A percentile compares a stretch with the other conserved stretches of the same genome.
Evolutionary conservation across 805 yeast species (phyloP).

Genomic region (Vanderwaltozyma yarrowii): DNA sequence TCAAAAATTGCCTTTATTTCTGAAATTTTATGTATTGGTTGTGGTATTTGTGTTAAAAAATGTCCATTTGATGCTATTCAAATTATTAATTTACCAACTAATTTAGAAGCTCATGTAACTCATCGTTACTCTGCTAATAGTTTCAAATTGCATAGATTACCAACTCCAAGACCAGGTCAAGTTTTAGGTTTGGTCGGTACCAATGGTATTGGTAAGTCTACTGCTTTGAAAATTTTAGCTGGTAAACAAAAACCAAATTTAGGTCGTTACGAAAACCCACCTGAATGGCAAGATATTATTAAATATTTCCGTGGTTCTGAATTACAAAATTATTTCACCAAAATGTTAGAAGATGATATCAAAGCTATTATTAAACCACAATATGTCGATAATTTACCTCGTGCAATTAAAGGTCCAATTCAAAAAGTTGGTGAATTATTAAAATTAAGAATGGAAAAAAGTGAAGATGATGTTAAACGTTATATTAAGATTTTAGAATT

Average conservation of each 20-base stretch:
- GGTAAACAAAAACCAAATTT: conserved; percentile 97
- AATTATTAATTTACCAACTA: conserved; percentile 93
- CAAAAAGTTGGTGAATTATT: conserved; percentile 79
- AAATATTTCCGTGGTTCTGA: conserved; percentile 93
- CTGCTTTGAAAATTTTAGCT: conserved; percentile 91
- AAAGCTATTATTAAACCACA: conserved; percentile 98
- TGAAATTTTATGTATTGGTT: conserved; percentile 91
- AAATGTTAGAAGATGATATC: conserved; percentile 85
- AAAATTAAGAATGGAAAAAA: conserved; percentile 65
- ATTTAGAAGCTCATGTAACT: conserved; percentile 83
- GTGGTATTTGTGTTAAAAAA: conserved; percentile 98
- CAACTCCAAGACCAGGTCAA: conserved; percentile 98
- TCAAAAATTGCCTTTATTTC: conserved; percentile 91
- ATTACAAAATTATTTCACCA: conserved; percentile 90
- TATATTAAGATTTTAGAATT: conserved; percentile 67
- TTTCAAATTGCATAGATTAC: conserved; percentile 92
- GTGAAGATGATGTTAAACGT: conserved; percentile 48
- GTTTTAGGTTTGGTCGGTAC: conserved; percentile 97
- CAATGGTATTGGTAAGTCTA: conserved; percentile 98
- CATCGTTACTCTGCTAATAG: conserved; percentile 98
- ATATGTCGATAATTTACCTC: conserved; percentile 94
- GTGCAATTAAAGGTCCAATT: conserved; percentile 86
- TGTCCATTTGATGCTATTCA: conserved; percentile 97
- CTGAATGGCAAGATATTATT: conserved; percentile 93
- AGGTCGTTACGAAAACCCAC: conserved; percentile 91